Conservation (phyloP, 345 rosid genomes). For the Rhodomyrtus tomentosa region DNA sequence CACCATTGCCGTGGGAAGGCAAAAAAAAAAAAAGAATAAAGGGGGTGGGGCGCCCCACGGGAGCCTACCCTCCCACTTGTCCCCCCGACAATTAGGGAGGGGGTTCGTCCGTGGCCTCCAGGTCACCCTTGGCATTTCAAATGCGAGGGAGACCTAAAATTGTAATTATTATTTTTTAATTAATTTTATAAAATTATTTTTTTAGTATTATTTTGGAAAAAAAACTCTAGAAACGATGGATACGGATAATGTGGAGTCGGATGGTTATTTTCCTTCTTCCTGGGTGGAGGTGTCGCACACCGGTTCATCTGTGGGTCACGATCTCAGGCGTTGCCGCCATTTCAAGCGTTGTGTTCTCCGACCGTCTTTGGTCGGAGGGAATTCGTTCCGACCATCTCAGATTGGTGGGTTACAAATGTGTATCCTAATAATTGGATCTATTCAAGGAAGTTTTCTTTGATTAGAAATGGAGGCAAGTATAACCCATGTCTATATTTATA, state of each 20-base stretch:
- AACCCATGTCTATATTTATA: neutral
- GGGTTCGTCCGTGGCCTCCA: too few relatives aligned
- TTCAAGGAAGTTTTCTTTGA: neutral
- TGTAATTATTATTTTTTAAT: too few relatives aligned
- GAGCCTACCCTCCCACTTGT: too few relatives aligned
- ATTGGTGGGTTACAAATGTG: neutral
- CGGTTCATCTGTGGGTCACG: neutral
- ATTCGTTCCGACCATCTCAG: neutral
- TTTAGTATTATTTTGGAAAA: too few relatives aligned
- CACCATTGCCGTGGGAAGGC: too few relatives aligned
- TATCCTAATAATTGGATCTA: neutral
- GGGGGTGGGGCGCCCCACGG: too few relatives aligned
- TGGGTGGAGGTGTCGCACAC: neutral
- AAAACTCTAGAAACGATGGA: too few relatives aligned
- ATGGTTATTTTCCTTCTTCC: neutral
- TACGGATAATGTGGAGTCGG: neutral
- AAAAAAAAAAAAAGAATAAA: too few relatives aligned
- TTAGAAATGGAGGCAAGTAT: neutral
- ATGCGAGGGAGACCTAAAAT: too few relatives aligned
- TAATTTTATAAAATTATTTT: too few relatives aligned
- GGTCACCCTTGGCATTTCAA: too few relatives aligned
- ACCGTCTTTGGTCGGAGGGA: neutral
- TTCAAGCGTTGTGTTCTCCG: neutral
- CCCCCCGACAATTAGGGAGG: too few relatives aligned
- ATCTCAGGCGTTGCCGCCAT: neutral